Percentiles rank a stretch among this genome's conserved stretches.
phyloP scores from a whole-genome alignment of 2,329 filamentous ascomycete species.

The Claviceps africana region DNA sequence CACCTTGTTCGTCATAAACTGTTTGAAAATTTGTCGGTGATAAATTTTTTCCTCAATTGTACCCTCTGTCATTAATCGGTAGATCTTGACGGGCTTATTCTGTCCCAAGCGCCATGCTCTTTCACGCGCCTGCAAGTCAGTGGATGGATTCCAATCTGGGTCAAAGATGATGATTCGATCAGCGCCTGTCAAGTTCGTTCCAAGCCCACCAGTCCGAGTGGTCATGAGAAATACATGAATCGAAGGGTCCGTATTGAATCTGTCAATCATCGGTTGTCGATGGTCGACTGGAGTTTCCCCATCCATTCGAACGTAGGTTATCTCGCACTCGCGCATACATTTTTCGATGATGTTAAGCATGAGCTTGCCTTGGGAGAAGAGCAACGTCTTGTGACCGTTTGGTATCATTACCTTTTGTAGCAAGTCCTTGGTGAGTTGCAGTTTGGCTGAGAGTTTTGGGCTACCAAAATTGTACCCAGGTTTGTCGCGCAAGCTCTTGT shows the following conservation, averaged over 20 bases:
- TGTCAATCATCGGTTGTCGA: constrained; percentile 80
- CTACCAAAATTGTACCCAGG: constrained; percentile 64
- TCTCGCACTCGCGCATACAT: constrained; percentile 55
- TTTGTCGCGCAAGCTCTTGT: constrained; percentile 43
- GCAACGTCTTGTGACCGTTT: constrained; percentile 78
- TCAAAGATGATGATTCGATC: constrained; percentile 97
- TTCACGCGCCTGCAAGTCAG: constrained; percentile 87
- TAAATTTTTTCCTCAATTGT: constrained; percentile 99
- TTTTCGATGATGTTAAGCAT: constrained; percentile 91
- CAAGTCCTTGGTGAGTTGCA: constrained; percentile 83
- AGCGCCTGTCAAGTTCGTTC: constrained; percentile 87
- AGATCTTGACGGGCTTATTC: constrained; percentile 89
- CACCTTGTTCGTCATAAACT: constrained; percentile 94
- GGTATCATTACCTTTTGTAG: constrained; percentile 73
- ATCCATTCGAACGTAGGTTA: constrained; percentile 83
- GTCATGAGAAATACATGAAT: constrained; percentile 86
- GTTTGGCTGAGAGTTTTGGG: constrained; percentile 74
- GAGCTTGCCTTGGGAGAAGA: constrained; percentile 86
- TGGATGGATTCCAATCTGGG: constrained; percentile 97
- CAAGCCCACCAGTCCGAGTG: constrained; percentile 87
- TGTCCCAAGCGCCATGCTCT: constrained; percentile 92
- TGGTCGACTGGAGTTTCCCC: constrained; percentile 78
- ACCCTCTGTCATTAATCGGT: constrained; percentile 92
- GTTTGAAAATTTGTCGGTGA: constrained; percentile 95
- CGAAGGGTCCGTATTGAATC: constrained; percentile 70